phyloP scores from a whole-genome alignment of 31 red algal species.

The Odonthalia washingtoniensis region DNA sequence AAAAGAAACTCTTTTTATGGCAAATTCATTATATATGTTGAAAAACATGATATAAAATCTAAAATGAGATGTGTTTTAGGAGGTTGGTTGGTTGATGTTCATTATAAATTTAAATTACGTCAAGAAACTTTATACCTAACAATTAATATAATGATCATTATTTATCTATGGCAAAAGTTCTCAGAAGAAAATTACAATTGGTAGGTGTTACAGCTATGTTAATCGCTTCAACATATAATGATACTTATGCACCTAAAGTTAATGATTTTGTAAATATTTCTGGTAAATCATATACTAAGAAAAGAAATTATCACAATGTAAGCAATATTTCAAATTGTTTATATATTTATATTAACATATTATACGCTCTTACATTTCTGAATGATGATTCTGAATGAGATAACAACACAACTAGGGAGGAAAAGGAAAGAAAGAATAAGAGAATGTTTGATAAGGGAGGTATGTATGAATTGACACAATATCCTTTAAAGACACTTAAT shows the following conservation, averaged over 20 bases:
- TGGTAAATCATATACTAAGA: conserved; percentile 84
- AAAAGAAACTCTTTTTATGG: conserved; percentile 78
- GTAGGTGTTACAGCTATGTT: conserved; percentile 97
- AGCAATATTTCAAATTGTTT: conserved; percentile 87
- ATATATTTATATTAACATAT: conserved; percentile 87
- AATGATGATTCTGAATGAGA: too few relatives aligned
- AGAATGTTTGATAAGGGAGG: too few relatives aligned
- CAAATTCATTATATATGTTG: conserved; percentile 85
- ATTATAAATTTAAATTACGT: too few relatives aligned
- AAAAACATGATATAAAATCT: conserved; percentile 83
- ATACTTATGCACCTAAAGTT: conserved; percentile 93
- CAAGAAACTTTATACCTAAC: too few relatives aligned
- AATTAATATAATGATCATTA: conserved; percentile 96
- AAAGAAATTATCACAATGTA: conserved; percentile 93
- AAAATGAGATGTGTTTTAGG: too few relatives aligned
- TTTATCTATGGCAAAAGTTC: conserved; percentile 68
- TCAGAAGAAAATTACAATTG: conserved; percentile 92
- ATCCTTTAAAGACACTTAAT: conserved; percentile 49
- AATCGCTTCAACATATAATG: conserved; percentile 96
- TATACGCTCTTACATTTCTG: conserved; percentile 83
- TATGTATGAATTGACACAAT: conserved; percentile 22
- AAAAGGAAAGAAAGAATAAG: not conserved
- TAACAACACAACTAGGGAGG: too few relatives aligned
- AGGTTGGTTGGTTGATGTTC: too few relatives aligned
- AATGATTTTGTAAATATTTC: conserved; percentile 97